Evolutionary conservation across 352 stramenopile genomes (phyloP), one percentile per base, ranked within the genome.

Genomic region (Phytophthora capsici): DNA sequence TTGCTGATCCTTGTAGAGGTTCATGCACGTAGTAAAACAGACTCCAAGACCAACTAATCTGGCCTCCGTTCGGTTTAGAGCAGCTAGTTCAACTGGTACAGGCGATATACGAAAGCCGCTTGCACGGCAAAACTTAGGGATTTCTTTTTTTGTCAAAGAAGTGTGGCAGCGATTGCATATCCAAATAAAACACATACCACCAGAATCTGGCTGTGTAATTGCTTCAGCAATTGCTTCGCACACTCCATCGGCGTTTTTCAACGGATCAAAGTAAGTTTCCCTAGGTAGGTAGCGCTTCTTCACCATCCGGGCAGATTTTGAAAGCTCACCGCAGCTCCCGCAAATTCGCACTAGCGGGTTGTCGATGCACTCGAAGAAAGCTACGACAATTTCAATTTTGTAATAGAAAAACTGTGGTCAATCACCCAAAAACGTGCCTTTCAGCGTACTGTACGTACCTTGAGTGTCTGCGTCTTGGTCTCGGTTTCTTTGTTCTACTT

Each of bases 41-140:
- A 65, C 16, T 12, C 57, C 46, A 8, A 65, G 37, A 2, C 59
- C 43, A 5, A 67, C 37, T 1, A 62, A 28, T 23, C 59, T 9
- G 9, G 23, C 10, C 34, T 67, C 44, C 44, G 52, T 62, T 19
- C 59, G 20, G 17, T 67, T 67, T 5, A 67, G 26, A 2, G 17
- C 26, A 5, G 59, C 36, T 13, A 62, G 19, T 20, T 67, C 50
- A 2, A 1, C 1, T 2, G 41, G 49, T 12, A 66, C 16, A 8
- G 30, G 4, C 14, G 14, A 20, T 14, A 66, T 54, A 12, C 36
- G 44, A 44, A 67, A 56, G 2, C 59, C 50, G 28, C 47, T 62
- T 17, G 44, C 25, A 5, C 59, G 2, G n/a, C 59, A 40, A 46
- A 62, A 62, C 20, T 56, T 67, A 13, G 50, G 59, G 0, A 30